A percentile compares a stretch with the other conserved stretches of the same genome.
Conservation (phyloP, 768 basidiomycete genomes). For the Botryobasidium botryosum region DNA sequence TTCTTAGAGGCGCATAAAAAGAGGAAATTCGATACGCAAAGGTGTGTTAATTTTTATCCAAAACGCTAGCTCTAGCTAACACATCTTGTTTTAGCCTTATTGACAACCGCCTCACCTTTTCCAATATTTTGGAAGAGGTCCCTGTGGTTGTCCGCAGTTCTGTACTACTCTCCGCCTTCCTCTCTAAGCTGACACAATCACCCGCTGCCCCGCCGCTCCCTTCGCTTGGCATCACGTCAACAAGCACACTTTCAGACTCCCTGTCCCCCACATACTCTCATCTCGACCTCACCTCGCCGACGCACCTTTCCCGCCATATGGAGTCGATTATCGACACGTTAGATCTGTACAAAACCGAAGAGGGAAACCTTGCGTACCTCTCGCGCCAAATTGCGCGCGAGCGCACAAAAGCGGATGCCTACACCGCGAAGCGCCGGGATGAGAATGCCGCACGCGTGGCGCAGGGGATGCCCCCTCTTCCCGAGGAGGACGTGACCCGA, state of each 20-base stretch:
- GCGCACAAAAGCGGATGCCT: constrained; percentile 57
- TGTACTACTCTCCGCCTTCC: constrained; percentile 60
- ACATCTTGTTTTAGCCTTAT: constrained; percentile 38
- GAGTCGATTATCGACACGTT: constrained; percentile 75
- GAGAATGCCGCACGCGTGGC: constrained; percentile 65
- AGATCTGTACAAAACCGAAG: constrained; percentile 76
- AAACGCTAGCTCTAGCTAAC: background rate
- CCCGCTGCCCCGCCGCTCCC: constrained; percentile 20
- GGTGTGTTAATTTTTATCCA: constrained; percentile 30
- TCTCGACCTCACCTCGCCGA: constrained; percentile 52
- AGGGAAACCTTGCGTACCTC: constrained; percentile 81
- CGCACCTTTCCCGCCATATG: constrained; percentile 52
- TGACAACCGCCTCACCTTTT: constrained; percentile 67
- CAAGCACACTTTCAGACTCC: constrained; percentile 3
- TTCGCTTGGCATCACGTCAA: constrained; percentile 19
- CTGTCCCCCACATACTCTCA: constrained; percentile 40
- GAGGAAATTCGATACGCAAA: constrained; percentile 67
- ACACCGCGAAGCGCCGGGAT: constrained; percentile 72
- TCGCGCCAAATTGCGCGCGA: constrained; percentile 79
- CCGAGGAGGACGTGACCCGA: constrained; percentile 70
- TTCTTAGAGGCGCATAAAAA: constrained; percentile 73
- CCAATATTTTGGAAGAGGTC: constrained; percentile 70
- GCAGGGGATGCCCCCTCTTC: constrained; percentile 71
- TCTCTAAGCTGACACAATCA: constrained; percentile 41
- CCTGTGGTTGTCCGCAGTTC: constrained; percentile 75